Conservation (phyloP, 306 rosid species). For the barrel medic (Medicago truncatula) region MtrunA17r5.0-ANR NC_053045.1:35485501-35486000, state of each 20-base stretch:
- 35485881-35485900: constrained; percentile 41
- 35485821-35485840: constrained; percentile 24
- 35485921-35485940: not conserved
- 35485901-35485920: not conserved
- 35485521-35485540: not conserved
- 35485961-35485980: not conserved
- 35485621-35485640: not conserved
- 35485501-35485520: not conserved
- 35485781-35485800: constrained; percentile 17
- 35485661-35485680: not conserved
- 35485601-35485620: not conserved
- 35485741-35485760: constrained; percentile 44
- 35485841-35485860: constrained; percentile 14
- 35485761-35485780: constrained; percentile 37
- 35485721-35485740: too few species aligned
- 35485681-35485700: too few species aligned
- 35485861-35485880: constrained; percentile 36
- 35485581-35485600: not conserved
- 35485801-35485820: constrained; percentile 33
- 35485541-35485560: not conserved
- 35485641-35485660: not conserved
- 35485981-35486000: not conserved
- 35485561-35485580: too few species aligned
- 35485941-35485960: not conserved
- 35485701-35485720: too few species aligned